phyloP scores from a whole-genome alignment of 768 basidiomycete genomes.

The Imleria badia region DNA sequence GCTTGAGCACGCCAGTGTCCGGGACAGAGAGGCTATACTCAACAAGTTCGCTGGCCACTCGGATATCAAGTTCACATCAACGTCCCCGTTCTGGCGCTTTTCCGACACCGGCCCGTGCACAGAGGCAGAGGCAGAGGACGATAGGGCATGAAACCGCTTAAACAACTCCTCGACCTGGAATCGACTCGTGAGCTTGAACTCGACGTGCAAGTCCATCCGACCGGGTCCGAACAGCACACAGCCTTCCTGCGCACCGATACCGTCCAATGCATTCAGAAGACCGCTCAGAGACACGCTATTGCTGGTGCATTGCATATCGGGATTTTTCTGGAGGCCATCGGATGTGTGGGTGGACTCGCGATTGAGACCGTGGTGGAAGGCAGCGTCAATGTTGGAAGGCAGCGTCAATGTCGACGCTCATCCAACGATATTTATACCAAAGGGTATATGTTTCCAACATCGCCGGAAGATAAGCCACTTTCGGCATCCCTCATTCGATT shows the following conservation, averaged over 20 bases:
- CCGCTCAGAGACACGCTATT: slow-evolving; percentile 65
- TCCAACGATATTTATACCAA: slow-evolving; percentile 36
- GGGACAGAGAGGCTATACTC: no score
- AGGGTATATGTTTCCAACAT: slow-evolving; percentile 34
- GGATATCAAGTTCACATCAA: neutral
- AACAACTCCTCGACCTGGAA: slow-evolving; percentile 69
- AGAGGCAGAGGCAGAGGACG: neutral
- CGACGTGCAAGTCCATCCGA: slow-evolving; percentile 76
- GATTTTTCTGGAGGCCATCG: slow-evolving; percentile 4
- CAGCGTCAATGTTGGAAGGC: slow-evolving; percentile 75
- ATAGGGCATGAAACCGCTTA: slow-evolving; percentile 62
- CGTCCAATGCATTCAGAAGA: slow-evolving; percentile 77
- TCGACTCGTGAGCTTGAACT: slow-evolving; percentile 72
- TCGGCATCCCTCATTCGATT: slow-evolving; percentile 30
- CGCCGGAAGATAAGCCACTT: slow-evolving; percentile 35
- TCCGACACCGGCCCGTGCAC: neutral
- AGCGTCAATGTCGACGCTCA: slow-evolving; percentile 42
- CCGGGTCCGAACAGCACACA: slow-evolving; percentile 79
- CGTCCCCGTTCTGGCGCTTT: neutral
- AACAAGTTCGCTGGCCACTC: neutral
- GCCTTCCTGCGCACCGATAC: slow-evolving; percentile 79
- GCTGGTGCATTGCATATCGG: slow-evolving; percentile 17
- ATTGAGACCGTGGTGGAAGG: slow-evolving; percentile 50
- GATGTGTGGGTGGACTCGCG: slow-evolving; percentile 26
- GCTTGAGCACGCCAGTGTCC: neutral